Base-by-base conservation (phyloP, 495 filamentous ascomycete genomes). In the Immersiella caudata region DNA sequence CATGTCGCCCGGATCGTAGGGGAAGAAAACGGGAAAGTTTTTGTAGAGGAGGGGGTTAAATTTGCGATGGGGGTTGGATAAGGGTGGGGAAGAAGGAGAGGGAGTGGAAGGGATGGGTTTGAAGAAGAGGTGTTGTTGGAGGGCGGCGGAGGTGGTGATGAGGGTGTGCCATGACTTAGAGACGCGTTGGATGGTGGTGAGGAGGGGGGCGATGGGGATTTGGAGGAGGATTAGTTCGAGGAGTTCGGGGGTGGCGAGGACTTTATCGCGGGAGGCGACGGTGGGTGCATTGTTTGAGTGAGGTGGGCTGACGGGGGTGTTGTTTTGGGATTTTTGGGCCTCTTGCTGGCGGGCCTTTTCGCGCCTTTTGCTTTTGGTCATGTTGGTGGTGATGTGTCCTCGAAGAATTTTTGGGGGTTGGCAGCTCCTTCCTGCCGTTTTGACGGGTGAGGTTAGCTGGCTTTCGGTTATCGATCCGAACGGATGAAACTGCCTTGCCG, bases 161-260 rank as follows among this genome's bases (percentile, higher is more conserved):
- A 67, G 3, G 7, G 26, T 25, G 51, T 57, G 60, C 69, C 67
- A 71, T 64, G 18, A 16, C 8, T 22, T 26, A 65, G 22, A 58
- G 20, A 74, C 67, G 46, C 61, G 71, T 22, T 68, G 60, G 14
- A 56, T 65, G 6, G 65, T 46, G n/a, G 65, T 67, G 63, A 74
- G 65, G 40, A 74, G 59, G 36, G 62, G 63, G 12, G 57, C 60
- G 51, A 64, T 58, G 61, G 73, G 70, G 52, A 74, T 61, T 6
- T 65, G 20, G 33, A 74, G 24, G 49, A 64, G 61, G 59, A 73
- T 73, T 21, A 59, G 26, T 58, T 73, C 66, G 56, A 73, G 60
- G 54, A 73, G 26, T 20, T 73, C 66, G 18, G 46, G 27, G 8
- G 60, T 62, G 25, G 57, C n/a, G 8, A 27, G n/a, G 46, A 54